Percentiles rank a stretch among this genome's conserved stretches.
Evolutionary conservation across 2,329 filamentous ascomycete genomes (phyloP).

Genomic region (Fusarium veterinarium): DNA sequence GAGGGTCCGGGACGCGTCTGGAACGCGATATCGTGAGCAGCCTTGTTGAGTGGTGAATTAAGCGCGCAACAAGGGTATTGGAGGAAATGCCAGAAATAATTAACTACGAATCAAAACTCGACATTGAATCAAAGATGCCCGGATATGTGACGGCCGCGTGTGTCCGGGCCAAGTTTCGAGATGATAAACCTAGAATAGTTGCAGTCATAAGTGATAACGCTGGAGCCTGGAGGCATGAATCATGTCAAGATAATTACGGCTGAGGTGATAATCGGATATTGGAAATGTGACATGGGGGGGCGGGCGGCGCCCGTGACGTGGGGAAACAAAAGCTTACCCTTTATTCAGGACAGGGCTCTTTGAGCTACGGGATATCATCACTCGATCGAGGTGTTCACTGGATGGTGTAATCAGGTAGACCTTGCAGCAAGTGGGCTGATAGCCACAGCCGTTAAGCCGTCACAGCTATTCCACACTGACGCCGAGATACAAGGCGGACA

Average conservation of each 20-base stretch:
- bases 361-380: not conserved
- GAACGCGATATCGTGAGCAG: slow-evolving; percentile 31
- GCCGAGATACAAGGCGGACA: slow-evolving; percentile 23
- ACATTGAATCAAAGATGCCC: slow-evolving; percentile 3
- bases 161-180: slow-evolving; percentile 35
- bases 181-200: slow-evolving; percentile 17
- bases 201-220: slow-evolving; percentile 12
- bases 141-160: slow-evolving; percentile 32
- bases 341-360: slow-evolving; percentile 9
- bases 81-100: slow-evolving; percentile 9
- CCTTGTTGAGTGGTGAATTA: slow-evolving; percentile 31
- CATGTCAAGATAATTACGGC: slow-evolving; percentile 19
- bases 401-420: slow-evolving; percentile 15
- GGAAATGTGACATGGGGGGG: slow-evolving; percentile 6
- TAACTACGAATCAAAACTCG: slow-evolving; percentile 36
- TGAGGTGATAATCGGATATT: slow-evolving; percentile 19
- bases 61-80: slow-evolving; percentile 38
- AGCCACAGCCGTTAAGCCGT: not conserved
- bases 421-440: slow-evolving; percentile 24
- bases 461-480: not conserved
- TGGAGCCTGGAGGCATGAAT: slow-evolving; percentile 7
- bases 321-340: not conserved
- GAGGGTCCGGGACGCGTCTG: slow-evolving; percentile 25
- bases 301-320: not conserved
- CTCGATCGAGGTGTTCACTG: not conserved